phyloP scores from a whole-genome alignment of 225 moss, liverwort and hornwort species.

The Lunularia cruciata region DNA sequence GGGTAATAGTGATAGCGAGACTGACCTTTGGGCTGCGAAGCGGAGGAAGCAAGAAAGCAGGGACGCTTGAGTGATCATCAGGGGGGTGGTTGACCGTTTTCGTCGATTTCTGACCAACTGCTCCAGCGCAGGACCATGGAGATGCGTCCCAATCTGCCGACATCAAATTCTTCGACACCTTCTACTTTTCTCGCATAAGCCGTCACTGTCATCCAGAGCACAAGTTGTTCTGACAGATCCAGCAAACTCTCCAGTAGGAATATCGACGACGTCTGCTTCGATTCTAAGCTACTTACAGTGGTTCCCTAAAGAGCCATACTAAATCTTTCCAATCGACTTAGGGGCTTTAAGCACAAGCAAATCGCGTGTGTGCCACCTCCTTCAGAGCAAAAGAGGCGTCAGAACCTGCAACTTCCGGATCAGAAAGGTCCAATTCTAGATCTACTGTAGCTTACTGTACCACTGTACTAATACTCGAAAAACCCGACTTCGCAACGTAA shows the following conservation, averaged over 20 bases:
- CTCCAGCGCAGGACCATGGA: slow-evolving; percentile 57
- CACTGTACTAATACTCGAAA: not conserved
- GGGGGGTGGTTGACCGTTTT: slow-evolving; percentile 26
- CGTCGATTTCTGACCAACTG: slow-evolving; percentile 49
- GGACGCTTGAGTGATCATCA: slow-evolving; percentile 21
- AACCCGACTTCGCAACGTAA: not conserved
- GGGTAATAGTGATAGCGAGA: not conserved
- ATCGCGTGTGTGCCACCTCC: not conserved
- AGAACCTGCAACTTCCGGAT: slow-evolving; percentile 2
- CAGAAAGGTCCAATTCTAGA: slow-evolving; percentile 2
- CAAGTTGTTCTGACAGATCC: not conserved
- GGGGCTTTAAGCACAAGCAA: not conserved
- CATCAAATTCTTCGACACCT: slow-evolving; percentile 38
- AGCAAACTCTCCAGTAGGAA: not conserved
- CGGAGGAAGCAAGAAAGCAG: slow-evolving; percentile 32
- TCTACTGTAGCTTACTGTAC: not conserved
- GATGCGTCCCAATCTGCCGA: slow-evolving; percentile 53
- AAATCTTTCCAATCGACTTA: not conserved
- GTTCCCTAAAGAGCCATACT: not conserved
- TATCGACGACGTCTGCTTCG: slow-evolving; percentile 5
- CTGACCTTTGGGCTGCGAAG: slow-evolving; percentile 26
- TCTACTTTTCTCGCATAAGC: slow-evolving; percentile 30
- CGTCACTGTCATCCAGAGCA: slow-evolving; percentile 18
- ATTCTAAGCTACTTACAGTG: slow-evolving; percentile 7
- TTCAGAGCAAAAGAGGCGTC: not conserved